A percentile compares a stretch with the other conserved stretches of the same genome.
Conservation (phyloP, 306 rosid species). For the Fagus sylvatica region DNA sequence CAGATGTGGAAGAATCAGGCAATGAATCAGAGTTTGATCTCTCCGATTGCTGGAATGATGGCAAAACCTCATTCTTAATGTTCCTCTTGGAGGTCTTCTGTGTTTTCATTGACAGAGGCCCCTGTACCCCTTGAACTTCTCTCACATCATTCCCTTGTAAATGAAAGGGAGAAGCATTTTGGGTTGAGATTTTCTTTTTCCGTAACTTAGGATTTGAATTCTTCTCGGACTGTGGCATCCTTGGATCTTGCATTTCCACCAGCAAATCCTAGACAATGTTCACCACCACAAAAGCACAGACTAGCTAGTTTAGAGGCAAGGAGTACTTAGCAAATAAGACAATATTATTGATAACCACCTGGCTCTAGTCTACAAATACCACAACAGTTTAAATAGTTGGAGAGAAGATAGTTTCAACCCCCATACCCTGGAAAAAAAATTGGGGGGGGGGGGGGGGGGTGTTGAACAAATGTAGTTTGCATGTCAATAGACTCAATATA, state of each 20-base stretch:
- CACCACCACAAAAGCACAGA: not conserved
- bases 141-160: constrained; percentile 46
- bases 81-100: constrained; percentile 62
- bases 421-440: too few relatives aligned
- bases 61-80: constrained; percentile 51
- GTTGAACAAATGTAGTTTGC: not conserved
- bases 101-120: constrained; percentile 41
- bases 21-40: constrained; percentile 82
- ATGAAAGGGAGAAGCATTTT: constrained; percentile 43
- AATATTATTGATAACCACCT: not conserved
- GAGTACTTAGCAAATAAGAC: not conserved
- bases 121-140: constrained; percentile 35
- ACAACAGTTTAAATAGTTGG: not conserved
- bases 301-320: constrained; percentile 2
- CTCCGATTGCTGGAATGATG: constrained; percentile 59
- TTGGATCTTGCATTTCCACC: constrained; percentile 54
- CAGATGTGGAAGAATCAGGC: constrained; percentile 75
- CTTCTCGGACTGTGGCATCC: constrained; percentile 60
- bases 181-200: constrained; percentile 57
- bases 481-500: not conserved
- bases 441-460: not conserved
- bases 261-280: constrained; percentile 20
- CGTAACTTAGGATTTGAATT: constrained; percentile 45
- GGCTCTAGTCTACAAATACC: not conserved
- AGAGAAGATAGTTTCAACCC: not conserved